phyloP scores from a whole-genome alignment of 2,329 filamentous ascomycete genomes.

The Dactylellina leptospora region DNA sequence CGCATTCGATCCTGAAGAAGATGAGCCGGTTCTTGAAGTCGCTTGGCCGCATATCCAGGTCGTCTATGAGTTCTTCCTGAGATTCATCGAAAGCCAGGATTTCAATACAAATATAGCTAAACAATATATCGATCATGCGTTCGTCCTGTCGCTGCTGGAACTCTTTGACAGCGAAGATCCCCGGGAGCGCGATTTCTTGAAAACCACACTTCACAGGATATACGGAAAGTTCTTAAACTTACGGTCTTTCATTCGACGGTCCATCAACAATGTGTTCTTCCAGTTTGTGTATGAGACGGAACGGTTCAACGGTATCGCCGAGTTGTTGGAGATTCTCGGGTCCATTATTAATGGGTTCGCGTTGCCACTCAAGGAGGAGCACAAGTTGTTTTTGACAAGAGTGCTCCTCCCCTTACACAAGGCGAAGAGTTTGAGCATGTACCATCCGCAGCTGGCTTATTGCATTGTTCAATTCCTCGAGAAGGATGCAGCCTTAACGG shows the following conservation, averaged over 20 bases:
- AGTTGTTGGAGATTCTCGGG: slow-evolving; percentile 92
- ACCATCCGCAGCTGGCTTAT: slow-evolving; percentile 96
- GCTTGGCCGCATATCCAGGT: slow-evolving; percentile 99
- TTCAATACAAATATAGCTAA: slow-evolving; percentile 99
- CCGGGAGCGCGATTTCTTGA: slow-evolving; percentile 93
- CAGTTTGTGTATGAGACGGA: slow-evolving; percentile 99
- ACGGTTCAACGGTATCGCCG: slow-evolving; percentile 96
- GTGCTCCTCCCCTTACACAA: slow-evolving; percentile 95
- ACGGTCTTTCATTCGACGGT: slow-evolving; percentile 93
- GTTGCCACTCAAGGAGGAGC: slow-evolving; percentile 94
- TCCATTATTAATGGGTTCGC: slow-evolving; percentile 99
- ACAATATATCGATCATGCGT: slow-evolving; percentile 97
- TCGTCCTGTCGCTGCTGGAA: slow-evolving; percentile 92
- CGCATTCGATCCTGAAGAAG: slow-evolving; percentile 97
- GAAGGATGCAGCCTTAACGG: slow-evolving; percentile 94
- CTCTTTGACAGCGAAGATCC: slow-evolving; percentile 98
- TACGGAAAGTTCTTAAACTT: slow-evolving; percentile 99
- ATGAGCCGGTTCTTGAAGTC: slow-evolving; percentile 96
- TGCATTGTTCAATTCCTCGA: slow-evolving; percentile 99
- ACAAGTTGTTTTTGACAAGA: slow-evolving; percentile 95
- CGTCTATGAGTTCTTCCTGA: slow-evolving; percentile 98
- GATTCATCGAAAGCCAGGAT: slow-evolving; percentile 99
- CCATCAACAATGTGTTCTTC: slow-evolving; percentile 99
- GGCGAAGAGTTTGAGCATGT: slow-evolving; percentile 99
- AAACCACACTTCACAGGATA: slow-evolving; percentile 96